Conservation (phyloP, 179 eudicot genomes). For the Amaranthus tricolor region DNA sequence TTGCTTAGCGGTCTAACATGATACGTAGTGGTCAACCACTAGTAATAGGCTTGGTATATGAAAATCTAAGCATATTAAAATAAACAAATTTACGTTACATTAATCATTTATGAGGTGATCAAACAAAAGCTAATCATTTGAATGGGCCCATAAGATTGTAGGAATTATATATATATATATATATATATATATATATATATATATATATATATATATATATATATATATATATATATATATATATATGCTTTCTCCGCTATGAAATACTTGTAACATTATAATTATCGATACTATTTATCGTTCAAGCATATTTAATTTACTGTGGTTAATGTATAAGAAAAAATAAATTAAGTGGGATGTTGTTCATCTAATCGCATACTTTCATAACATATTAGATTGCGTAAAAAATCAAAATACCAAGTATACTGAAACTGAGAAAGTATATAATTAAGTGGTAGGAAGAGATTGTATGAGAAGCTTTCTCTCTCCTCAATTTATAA, state of each 20-base stretch:
- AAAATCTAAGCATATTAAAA: slow-evolving; percentile 14
- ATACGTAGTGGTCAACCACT: slow-evolving; percentile 18
- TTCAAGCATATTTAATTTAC: not conserved
- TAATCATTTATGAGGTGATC: slow-evolving; percentile 16
- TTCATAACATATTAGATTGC: too few relatives aligned
- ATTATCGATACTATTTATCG: too few relatives aligned
- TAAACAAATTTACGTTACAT: slow-evolving; percentile 7
- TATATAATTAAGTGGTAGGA: slow-evolving; percentile 7
- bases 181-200: too few relatives aligned
- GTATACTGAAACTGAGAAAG: too few relatives aligned
- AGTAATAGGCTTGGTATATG: not conserved
- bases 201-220: too few relatives aligned
- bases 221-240: too few relatives aligned
- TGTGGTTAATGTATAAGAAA: not conserved
- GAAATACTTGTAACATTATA: too few relatives aligned
- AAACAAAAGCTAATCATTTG: slow-evolving; percentile 14
- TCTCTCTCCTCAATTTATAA: not conserved
- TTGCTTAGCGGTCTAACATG: slow-evolving; percentile 15
- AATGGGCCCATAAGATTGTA: slow-evolving; percentile 18
- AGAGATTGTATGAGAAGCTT: slow-evolving; percentile 14
- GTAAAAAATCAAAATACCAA: too few relatives aligned
- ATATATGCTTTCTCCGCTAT: too few relatives aligned
- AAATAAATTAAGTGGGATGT: too few relatives aligned
- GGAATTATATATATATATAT: not conserved
- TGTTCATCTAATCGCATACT: too few relatives aligned